Evolutionary conservation across 1,284 basidiomycete species (phyloP).

Genomic region (Cutaneotrichosporon sp.): DNA sequence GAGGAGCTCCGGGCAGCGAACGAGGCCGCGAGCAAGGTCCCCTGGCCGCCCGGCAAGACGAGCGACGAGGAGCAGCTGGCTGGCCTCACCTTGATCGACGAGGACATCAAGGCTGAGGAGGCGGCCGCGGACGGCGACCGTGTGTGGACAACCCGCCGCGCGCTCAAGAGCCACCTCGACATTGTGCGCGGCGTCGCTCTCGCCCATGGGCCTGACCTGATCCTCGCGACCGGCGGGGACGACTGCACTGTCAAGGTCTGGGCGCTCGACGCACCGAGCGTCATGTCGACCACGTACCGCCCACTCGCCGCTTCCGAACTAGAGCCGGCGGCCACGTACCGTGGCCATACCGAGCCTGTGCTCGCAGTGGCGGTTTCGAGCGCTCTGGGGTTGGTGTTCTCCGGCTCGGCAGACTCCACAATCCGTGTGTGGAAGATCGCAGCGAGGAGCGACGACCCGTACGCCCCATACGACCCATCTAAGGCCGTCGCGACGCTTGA

Average conservation of each 20-base stretch:
- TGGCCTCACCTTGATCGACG: conserved; percentile 52
- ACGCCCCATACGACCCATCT: conserved; percentile 82
- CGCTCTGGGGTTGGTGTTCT: conserved; percentile 75
- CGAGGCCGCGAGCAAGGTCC: conserved; percentile 47
- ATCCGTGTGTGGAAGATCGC: conserved; percentile 90
- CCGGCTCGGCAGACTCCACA: conserved; percentile 85
- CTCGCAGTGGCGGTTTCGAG: conserved; percentile 85
- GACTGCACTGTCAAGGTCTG: conserved; percentile 96
- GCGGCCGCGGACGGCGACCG: conserved; percentile 53
- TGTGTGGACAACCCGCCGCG: conserved; percentile 79
- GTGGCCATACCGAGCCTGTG: conserved; percentile 90
- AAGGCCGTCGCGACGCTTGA: conserved; percentile 76
- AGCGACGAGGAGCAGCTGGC: conserved; percentile 45
- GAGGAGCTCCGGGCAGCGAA: conserved; percentile 59
- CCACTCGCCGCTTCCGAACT: conserved; percentile 62
- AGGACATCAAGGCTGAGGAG: conserved; percentile 62
- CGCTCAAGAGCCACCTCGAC: conserved; percentile 85
- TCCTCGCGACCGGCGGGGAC: conserved; percentile 87
- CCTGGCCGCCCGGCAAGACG: conserved; percentile 22
- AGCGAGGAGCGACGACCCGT: conserved; percentile 66
- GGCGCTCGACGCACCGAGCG: conserved; percentile 51
- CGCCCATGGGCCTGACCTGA: conserved; percentile 72
- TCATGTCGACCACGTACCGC: conserved; percentile 32
- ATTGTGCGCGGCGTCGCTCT: conserved; percentile 86
- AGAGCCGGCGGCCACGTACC: conserved; percentile 86